Percentiles rank a stretch among this genome's conserved stretches.
phyloP scores from a whole-genome alignment of 75 land plant genomes.

The Pinus tabuliformis region DNA sequence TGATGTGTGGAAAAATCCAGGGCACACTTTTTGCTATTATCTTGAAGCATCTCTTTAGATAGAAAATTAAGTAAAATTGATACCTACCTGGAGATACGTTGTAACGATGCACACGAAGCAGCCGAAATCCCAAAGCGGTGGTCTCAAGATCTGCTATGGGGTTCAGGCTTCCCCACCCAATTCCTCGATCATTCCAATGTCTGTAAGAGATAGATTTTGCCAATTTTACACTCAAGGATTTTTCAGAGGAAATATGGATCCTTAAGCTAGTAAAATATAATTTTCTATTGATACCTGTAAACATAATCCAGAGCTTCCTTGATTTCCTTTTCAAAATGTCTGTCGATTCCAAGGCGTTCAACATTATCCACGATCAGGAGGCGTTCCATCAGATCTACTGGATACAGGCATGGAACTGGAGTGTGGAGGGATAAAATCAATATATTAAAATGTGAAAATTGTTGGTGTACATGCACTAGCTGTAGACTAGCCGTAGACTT shows the following conservation, averaged over 20 bases:
- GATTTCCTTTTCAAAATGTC: conserved; percentile 17
- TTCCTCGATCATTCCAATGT: too few species aligned
- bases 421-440: neutral
- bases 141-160: neutral
- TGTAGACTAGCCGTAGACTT: too few species aligned
- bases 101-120: conserved; percentile 18
- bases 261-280: too few species aligned
- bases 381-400: conserved; percentile 65
- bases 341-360: conserved; percentile 32
- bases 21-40: too few species aligned
- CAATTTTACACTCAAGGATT: too few species aligned
- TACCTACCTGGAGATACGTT: conserved; percentile 18
- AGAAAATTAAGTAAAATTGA: neutral
- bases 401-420: conserved; percentile 89
- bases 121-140: conserved; percentile 15
- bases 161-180: too few species aligned
- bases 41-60: too few species aligned
- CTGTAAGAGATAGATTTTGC: too few species aligned
- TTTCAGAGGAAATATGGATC: too few species aligned
- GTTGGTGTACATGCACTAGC: too few species aligned
- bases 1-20: neutral
- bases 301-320: conserved; percentile 16
- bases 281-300: conserved; percentile 10
- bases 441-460: neutral
- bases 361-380: conserved; percentile 50